Conservation (phyloP, 495 filamentous ascomycete species). For the Lasiosphaeris hirsuta region DNA sequence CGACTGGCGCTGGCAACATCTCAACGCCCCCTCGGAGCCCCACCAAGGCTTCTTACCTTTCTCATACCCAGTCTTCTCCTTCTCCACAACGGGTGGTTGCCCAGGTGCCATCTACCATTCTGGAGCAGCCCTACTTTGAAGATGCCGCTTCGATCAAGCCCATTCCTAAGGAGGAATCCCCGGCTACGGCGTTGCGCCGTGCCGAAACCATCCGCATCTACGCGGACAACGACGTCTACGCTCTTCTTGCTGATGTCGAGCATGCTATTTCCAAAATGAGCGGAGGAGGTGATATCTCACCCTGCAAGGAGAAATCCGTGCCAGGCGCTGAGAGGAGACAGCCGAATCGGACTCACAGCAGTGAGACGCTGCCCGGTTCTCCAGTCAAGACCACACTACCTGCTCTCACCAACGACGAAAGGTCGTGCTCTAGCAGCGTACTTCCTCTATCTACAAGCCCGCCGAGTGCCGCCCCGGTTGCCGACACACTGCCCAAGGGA, state of each 20-base stretch:
- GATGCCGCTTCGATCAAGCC: constrained; percentile 21
- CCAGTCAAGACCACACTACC: constrained; percentile 19
- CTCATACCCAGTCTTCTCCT: constrained; percentile 30
- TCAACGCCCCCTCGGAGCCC: constrained; percentile 49
- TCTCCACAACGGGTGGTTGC: constrained; percentile 45
- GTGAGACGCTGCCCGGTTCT: constrained; percentile 33
- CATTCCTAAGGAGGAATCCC: constrained; percentile 22
- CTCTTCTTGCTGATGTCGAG: constrained; percentile 59
- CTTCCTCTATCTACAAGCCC: constrained; percentile 15
- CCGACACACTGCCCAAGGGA: constrained; percentile 10
- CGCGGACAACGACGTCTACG: constrained; percentile 61
- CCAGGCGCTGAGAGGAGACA: constrained; percentile 28
- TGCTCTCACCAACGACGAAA: constrained; percentile 20
- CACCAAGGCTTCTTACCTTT: constrained; percentile 30
- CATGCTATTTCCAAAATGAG: constrained; percentile 55
- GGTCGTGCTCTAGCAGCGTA: constrained; percentile 20
- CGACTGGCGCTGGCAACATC: constrained; percentile 37
- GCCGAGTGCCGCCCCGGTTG: not conserved
- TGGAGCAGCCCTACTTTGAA: constrained; percentile 43
- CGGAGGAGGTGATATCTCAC: constrained; percentile 16
- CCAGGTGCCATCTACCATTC: constrained; percentile 47
- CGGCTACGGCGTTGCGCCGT: constrained; percentile 24
- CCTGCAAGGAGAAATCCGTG: constrained; percentile 12
- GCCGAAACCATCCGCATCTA: constrained; percentile 67
- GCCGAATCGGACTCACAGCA: constrained; percentile 39